phyloP scores from a whole-genome alignment of 2,329 filamentous ascomycete genomes.

The Alternaria brassicicola region DNA sequence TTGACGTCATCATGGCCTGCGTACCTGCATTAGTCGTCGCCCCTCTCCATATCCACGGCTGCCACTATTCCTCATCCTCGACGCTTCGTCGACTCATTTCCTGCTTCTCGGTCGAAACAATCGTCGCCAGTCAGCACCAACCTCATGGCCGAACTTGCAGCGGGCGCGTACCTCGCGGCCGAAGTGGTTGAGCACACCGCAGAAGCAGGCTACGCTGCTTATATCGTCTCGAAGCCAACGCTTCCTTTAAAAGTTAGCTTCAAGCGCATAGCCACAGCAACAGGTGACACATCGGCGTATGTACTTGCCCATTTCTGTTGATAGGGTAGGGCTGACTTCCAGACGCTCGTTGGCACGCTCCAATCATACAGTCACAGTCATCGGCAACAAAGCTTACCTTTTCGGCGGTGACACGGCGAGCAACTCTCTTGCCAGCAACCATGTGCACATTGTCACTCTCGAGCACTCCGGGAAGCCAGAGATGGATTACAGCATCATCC shows the following conservation, averaged over 20 bases:
- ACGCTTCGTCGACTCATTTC: not conserved
- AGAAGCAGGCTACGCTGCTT: constrained; percentile 50
- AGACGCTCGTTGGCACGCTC: constrained; percentile 41
- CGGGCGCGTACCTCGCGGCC: constrained; percentile 44
- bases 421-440: constrained; percentile 49
- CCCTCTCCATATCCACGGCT: not conserved
- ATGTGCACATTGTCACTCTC: constrained; percentile 51
- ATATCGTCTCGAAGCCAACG: constrained; percentile 51
- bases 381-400: constrained; percentile 53
- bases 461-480: constrained; percentile 41
- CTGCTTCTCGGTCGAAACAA: not conserved
- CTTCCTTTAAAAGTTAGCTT: constrained; percentile 53
- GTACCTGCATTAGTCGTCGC: constrained; percentile 10
- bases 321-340: constrained; percentile 6
- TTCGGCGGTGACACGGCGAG: constrained; percentile 51
- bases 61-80: not conserved
- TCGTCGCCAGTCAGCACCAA: not conserved
- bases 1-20: constrained; percentile 10
- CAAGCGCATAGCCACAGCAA: constrained; percentile 48
- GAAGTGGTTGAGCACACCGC: constrained; percentile 51
- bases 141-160: constrained; percentile 51
- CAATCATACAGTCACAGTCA: constrained; percentile 50
- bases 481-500: constrained; percentile 51
- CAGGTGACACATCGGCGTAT: constrained; percentile 44
- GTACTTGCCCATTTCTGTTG: not conserved